Evolutionary conservation across 164 flowering plant genomes (phyloP), one percentile per base, ranked within the genome.

Genomic region (Vitis rupestris): DNA sequence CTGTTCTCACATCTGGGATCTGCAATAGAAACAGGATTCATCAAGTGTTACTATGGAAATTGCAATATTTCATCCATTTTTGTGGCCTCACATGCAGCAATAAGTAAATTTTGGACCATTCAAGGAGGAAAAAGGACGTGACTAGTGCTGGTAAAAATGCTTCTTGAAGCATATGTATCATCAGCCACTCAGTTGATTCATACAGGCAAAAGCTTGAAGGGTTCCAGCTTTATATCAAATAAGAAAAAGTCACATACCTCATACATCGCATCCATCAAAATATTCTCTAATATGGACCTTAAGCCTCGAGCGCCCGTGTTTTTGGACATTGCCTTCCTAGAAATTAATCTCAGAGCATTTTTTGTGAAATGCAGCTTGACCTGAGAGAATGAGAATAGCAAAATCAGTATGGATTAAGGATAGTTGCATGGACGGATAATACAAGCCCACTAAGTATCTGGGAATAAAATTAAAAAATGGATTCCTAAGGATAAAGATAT

Each of bases 251-350:
- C 16, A 48, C 72, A 70, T 77, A 93, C 98, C 96, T 94, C 98
- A 72, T 86, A 94, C 98, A 94, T 94, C 13, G 98, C 87, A 62
- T 94, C 97, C 90, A 86, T 90, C 79, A 94, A 78, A 56, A 89
- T 83, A 64, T 69, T 92, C 80, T 94, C 98, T 66, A 92, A 71
- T 67, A 89, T 57, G 67, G 98, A 73, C 65, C 98, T 76, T 74
- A 94, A 85, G n/a, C 96, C 98, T 5, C 98, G 87, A 59, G 98
- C 98, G 31, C 98, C 98, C 0, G 96, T 92, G 57, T 83, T 92
- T 66, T 88, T 92, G 1, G 81, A 70, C 70, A 88, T 82, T 62
- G 98, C 92, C 71, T 88, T 90, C 73, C 65, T 82, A 61, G 98
- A 90, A 74, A 94, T 90, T 67, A 84, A 68, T 82, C 91, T 82